A percentile compares a stretch with the other conserved stretches of the same genome.
Evolutionary conservation across 1,139 yeast species (phyloP).

Genomic region (Spathaspora sp.): DNA sequence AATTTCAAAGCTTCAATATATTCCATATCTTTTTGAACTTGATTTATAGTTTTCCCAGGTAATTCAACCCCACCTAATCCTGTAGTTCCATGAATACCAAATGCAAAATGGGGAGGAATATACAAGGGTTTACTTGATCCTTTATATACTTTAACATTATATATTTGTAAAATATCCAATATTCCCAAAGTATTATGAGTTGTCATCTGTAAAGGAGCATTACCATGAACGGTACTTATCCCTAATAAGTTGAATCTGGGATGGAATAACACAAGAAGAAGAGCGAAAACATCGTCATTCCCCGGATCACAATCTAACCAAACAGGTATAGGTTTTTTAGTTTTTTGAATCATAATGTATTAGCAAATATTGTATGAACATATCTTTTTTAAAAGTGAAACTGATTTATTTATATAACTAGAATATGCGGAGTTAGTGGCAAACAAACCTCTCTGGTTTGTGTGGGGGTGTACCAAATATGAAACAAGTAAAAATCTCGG

Average conservation of each 20-base stretch:
- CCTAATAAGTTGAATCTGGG: constrained; percentile 66
- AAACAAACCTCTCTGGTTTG: no score
- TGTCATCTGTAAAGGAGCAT: constrained; percentile 65
- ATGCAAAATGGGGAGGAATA: constrained; percentile 51
- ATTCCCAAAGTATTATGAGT: constrained; percentile 70
- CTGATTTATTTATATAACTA: neutral
- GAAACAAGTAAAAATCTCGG: no score
- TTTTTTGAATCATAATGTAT: constrained; percentile 8
- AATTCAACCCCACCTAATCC: constrained; percentile 75
- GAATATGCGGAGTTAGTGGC: no score
- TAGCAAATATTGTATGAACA: neutral
- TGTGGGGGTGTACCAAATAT: no score
- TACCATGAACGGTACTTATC: constrained; percentile 81
- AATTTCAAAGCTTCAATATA: constrained; percentile 59
- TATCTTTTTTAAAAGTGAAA: neutral
- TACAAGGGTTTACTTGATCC: constrained; percentile 63
- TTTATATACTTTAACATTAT: constrained; percentile 52
- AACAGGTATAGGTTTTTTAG: constrained; percentile 44
- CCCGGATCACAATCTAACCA: constrained; percentile 98
- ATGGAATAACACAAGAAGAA: constrained; percentile 59
- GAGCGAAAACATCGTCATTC: constrained; percentile 83
- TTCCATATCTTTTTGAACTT: constrained; percentile 31
- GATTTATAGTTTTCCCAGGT: constrained; percentile 47
- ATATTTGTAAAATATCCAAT: constrained; percentile 53
- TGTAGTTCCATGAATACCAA: constrained; percentile 67